phyloP scores from a whole-genome alignment of 2,329 filamentous ascomycete species.

The Zymoseptoria passerinii region DNA sequence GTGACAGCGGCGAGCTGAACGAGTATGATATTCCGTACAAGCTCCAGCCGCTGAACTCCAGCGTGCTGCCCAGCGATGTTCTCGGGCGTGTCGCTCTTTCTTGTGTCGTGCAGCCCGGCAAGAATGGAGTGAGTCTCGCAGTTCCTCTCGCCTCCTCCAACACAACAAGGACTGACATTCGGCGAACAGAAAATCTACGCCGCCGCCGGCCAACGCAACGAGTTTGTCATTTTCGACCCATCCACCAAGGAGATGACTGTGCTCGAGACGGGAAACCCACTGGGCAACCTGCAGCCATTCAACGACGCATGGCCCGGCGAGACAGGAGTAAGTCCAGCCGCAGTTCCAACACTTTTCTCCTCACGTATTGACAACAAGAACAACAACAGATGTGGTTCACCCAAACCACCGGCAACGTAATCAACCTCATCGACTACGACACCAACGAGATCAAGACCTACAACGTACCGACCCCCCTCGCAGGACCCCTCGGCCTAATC shows the following conservation, averaged over 20 bases:
- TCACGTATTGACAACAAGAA: neutral
- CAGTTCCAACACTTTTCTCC: neutral
- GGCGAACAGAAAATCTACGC: slow-evolving; percentile 11
- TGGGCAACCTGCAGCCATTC: slow-evolving; percentile 18
- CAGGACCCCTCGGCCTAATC: slow-evolving; percentile 15
- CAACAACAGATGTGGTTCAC: slow-evolving; percentile 13
- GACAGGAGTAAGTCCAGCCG: slow-evolving; percentile 7
- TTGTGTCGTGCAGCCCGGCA: slow-evolving; percentile 18
- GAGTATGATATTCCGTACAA: slow-evolving; percentile 19
- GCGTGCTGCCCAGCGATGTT: slow-evolving; percentile 11
- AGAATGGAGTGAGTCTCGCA: slow-evolving; percentile 7
- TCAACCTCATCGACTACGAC: slow-evolving; percentile 17
- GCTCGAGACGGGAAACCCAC: slow-evolving; percentile 13
- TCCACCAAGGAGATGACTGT: slow-evolving; percentile 10
- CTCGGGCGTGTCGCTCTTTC: slow-evolving; percentile 13
- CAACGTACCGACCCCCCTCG: slow-evolving; percentile 14
- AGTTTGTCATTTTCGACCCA: slow-evolving; percentile 16
- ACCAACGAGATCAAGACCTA: slow-evolving; percentile 14
- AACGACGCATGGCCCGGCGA: slow-evolving; percentile 19
- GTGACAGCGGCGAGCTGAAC: slow-evolving; percentile 6
- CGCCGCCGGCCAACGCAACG: slow-evolving; percentile 16
- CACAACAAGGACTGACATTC: no score
- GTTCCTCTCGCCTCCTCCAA: no score
- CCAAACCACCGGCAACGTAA: slow-evolving; percentile 16
- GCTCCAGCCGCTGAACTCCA: slow-evolving; percentile 10